Evolutionary conservation across 495 filamentous ascomycete species (phyloP), one percentile per base, ranked within the genome.

Genomic region (Cercophora samala): DNA sequence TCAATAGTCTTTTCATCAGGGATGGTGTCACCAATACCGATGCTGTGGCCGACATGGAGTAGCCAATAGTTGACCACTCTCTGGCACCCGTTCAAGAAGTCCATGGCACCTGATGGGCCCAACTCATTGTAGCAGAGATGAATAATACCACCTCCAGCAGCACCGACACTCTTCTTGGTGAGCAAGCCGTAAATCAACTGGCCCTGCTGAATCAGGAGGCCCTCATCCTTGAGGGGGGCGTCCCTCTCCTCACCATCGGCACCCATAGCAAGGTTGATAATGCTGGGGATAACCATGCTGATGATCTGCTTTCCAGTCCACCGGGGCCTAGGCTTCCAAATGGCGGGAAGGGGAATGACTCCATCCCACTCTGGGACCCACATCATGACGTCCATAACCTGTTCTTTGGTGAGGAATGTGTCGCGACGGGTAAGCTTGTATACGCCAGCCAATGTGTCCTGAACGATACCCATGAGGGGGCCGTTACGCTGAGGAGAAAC

Each of bases 231-330:
- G 15, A 90, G 74, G 32, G 92, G 92, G 62, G 81, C 78, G n/a
- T 81, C 62, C 58, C 81, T 81, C 24, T 86, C 86, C 8, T 54
- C 32, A 24, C 55, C 53, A 66, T 84, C 86, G 15, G 81, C 79
- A 37, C 82, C 77, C 69, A 90, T 88, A 32, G 88, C 73, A 26
- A 97, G 84, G 73, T 96, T 98, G 68, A 98, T 86, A 63, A 91
- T 92, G 54, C 86, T 81, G 11, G 94, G 95, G 66, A 99, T 91
- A 60, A 93, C 87, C 84, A 99, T 86, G 79, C 93, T 96, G 72
- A 95, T 88, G 65, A 99, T 89, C 79, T 99, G 95, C 79, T 99
- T 99, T 70, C 95, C 95, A n/a, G 96, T 97, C 95, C 95, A 99
- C 67, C 91, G 86, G 19, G 96, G 93, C 59, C 90, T 83, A 52